Base-by-base conservation (phyloP, 1,284 basidiomycete genomes). In the Irpex sp. region DNA sequence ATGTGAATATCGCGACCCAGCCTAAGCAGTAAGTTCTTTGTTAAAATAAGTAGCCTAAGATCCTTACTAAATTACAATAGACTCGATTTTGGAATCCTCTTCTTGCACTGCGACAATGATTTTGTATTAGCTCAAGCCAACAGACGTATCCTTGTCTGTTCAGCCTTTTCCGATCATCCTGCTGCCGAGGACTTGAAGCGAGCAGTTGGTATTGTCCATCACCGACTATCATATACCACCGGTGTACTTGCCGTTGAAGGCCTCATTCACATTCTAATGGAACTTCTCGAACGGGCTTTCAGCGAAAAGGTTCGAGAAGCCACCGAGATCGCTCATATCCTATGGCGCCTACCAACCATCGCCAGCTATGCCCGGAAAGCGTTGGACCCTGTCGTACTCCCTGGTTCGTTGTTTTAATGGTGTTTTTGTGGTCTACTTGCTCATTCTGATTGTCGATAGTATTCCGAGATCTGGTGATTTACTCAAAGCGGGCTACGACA, bases 71-170 rank as follows among this genome's bases (percentile, higher is more conserved):
- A 11, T 11, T 63, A 65, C 7, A 62, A 2, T 61, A 85, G 83
- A 21, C 62, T 82, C 6, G 59, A 67, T 1, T 85, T 86, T 61
- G 76, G 78, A 13, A 77, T 75, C 68, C 64, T 87, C 19, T 82
- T 83, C 66, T 62, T 81, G 5, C 79, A 86, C 63, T 74, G 78
- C 5, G 63, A 68, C 2, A 65, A 69, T 44, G 55, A 37, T 55
- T 55, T 65, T 49, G 52, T 79, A 8, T 64, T 61, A 5, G 26
- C 15, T 3, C 68, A 76, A n/a, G 36, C 26, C n/a, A 48, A 58
- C 6, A 68, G 74, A n/a, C 55, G 58, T 4, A 64, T 68, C 26
- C 69, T 82, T n/a, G 36, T 74, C n/a, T 68, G 75, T 1, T 65
- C 67, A 6, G 68, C 81, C 4, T 76, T 78, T 52, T 40, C 66